These are phyloP conservation scores for Irineochytrium annulatum DNA, from an alignment of 192 early-diverging fungal species.

Conservation along the genomic window DNA sequence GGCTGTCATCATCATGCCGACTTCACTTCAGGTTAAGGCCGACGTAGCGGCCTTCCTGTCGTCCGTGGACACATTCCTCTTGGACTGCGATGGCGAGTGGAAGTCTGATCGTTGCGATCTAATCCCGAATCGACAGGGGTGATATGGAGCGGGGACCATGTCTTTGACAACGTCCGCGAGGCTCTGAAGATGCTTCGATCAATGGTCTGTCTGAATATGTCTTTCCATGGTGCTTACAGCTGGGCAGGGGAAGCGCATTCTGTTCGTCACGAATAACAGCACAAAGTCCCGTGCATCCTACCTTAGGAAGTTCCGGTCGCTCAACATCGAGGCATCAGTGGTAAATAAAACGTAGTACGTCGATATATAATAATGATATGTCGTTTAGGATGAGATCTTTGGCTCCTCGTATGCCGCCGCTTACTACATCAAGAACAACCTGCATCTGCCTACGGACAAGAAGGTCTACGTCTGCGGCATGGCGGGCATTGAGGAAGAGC, in stretches of 20 bases:
- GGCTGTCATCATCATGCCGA: no score
- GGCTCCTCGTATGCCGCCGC: constrained; percentile 90
- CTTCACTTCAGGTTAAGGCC: no score
- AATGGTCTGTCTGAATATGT: background rate
- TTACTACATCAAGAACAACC: constrained; percentile 80
- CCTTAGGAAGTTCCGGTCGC: constrained; percentile 72
- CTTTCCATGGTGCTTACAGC: background rate
- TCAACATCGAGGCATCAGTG: constrained; percentile 72
- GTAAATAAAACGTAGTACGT: constrained; percentile 35
- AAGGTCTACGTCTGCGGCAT: constrained; percentile 90
- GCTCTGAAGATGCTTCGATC: constrained; percentile 62
- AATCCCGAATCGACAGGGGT: constrained; percentile 59
- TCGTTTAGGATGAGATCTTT: constrained; percentile 81
- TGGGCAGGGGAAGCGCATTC: constrained; percentile 70
- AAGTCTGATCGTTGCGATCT: background rate
- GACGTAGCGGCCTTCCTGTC: constrained; percentile 71
- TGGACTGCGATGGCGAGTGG: constrained; percentile 90
- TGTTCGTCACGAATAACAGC: constrained; percentile 98
- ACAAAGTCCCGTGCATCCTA: constrained; percentile 80
- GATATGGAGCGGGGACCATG: constrained; percentile 76
- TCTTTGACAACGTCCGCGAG: constrained; percentile 64
- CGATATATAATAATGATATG: constrained; percentile 6
- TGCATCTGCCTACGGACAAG: constrained; percentile 79
- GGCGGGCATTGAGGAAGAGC: constrained; percentile 81
- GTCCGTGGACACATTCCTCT: constrained; percentile 84